Base-by-base conservation (phyloP, 1,284 basidiomycete genomes). In the Microstroma glucosiphilum region DNA sequence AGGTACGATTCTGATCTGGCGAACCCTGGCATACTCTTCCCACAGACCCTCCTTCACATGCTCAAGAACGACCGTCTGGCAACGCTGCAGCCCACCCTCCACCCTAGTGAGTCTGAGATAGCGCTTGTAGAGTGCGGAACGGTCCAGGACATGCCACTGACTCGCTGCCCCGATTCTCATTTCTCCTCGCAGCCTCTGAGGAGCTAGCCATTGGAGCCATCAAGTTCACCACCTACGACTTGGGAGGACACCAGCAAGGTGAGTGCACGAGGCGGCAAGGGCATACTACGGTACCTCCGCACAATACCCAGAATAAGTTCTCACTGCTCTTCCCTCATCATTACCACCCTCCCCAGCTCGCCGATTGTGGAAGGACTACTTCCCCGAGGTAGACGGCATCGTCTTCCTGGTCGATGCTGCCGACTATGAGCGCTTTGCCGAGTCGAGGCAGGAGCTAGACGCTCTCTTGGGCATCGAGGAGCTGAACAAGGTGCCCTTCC, bases 361-460 rank as follows among this genome's bases (percentile, higher is more conserved):
- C 74, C 90, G 96, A 74, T 88, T 98, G 79, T 99, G 96, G 96
- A 88, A 92, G 69, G 94, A 99, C 82, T 99, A 98, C 84, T 98
- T 98, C 88, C 94, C 96, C 61, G 96, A 98, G 82, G 96, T 98
- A 53, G 92, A 99, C 79, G 96, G 92, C 40, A 97, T 99, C 75
- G 88, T 98, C 79, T 99, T 98, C 86, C 85, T 99, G 63, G 94
- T 99, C 68, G 96, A 99, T 83, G 89, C 88, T 67, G 91, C 92
- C 70, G 96, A 99, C 83, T 88, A 88, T 75, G 94, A 97, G 82
- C 90, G 96, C 57, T 96, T 99, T 82, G 81, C 88, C 8, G 96
- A 98, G 82, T 91, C 90, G 66, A 96, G 96, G 81, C 91, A 90
- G 12, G 96, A 99, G 82, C 87, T 99, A 56, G 96, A 98, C 80